A percentile compares a stretch with the other conserved stretches of the same genome.
phyloP scores from a whole-genome alignment of 2,329 filamentous ascomycete species.

The Ceratocystiopsis brevicomis region DNA sequence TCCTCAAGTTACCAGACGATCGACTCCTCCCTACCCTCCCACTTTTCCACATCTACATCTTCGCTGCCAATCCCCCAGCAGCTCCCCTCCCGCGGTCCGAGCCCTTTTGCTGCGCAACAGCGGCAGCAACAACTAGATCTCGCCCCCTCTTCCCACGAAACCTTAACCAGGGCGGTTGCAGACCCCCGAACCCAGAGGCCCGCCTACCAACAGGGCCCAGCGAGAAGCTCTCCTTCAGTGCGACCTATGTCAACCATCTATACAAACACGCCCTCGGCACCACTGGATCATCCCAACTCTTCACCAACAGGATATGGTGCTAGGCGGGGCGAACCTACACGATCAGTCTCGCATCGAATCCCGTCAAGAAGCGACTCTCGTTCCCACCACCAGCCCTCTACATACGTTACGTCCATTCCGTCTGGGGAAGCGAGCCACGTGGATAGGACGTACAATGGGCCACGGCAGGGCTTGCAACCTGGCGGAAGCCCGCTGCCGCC shows the following conservation, averaged over 20 bases:
- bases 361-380: constrained; percentile 41
- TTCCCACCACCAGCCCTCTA: constrained; percentile 27
- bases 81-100: constrained; percentile 5
- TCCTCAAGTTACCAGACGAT: too few relatives aligned
- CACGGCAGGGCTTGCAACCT: constrained; percentile 28
- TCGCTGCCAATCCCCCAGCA: constrained; percentile 2
- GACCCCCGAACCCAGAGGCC: constrained; percentile 2
- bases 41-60: background rate
- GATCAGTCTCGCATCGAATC: constrained; percentile 34
- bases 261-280: constrained; percentile 11
- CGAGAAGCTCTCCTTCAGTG: constrained; percentile 8
- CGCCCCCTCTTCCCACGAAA: constrained; percentile 12
- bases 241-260: constrained; percentile 18
- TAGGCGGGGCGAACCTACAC: constrained; percentile 37
- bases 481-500: constrained; percentile 48
- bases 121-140: background rate
- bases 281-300: constrained; percentile 15
- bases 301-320: constrained; percentile 8
- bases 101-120: constrained; percentile 1
- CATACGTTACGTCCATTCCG: constrained; percentile 41
- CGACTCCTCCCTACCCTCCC: too few relatives aligned
- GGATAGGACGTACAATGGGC: constrained; percentile 12
- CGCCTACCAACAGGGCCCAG: constrained; percentile 3
- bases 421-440: constrained; percentile 42
- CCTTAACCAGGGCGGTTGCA: constrained; percentile 12